Conservation (phyloP, 257 asterid genomes). For the Perilla frutescens region DNA sequence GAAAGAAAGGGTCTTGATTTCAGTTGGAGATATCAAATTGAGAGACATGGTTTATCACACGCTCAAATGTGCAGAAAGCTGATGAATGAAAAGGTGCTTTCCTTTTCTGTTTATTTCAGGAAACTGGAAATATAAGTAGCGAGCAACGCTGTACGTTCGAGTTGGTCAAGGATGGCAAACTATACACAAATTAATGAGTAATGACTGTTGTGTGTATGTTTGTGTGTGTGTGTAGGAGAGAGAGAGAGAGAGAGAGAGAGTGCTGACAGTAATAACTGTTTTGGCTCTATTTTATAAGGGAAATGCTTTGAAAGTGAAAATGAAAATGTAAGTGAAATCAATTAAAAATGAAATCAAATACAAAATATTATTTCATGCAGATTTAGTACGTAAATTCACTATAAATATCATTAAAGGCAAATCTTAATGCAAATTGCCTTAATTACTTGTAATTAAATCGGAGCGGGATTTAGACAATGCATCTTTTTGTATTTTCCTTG, state of each 20-base stretch:
- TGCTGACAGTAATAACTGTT: background rate
- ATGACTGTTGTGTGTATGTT: no score
- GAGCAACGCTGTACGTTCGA: slow-evolving; percentile 19
- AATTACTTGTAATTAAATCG: no score
- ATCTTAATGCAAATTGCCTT: background rate
- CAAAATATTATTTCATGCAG: background rate
- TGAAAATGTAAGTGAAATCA: background rate
- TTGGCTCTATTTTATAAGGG: slow-evolving; percentile 19
- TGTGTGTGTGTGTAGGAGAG: background rate
- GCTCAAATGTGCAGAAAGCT: slow-evolving; percentile 18
- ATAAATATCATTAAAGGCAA: background rate
- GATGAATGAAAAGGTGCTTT: background rate
- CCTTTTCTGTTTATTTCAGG: slow-evolving; percentile 2
- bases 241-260: background rate
- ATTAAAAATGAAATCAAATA: slow-evolving; percentile 11
- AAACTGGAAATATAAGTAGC: slow-evolving; percentile 29
- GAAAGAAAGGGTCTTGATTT: slow-evolving; percentile 80
- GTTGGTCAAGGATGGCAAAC: slow-evolving; percentile 32
- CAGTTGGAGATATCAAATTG: slow-evolving; percentile 69
- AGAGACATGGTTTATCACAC: slow-evolving; percentile 44
- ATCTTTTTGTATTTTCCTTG: no score
- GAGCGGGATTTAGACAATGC: no score
- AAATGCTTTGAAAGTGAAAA: slow-evolving; percentile 10
- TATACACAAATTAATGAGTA: background rate
- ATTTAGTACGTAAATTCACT: background rate